Evolutionary conservation across 768 basidiomycete genomes (phyloP).

Genomic region (Suillus occidentalis): DNA sequence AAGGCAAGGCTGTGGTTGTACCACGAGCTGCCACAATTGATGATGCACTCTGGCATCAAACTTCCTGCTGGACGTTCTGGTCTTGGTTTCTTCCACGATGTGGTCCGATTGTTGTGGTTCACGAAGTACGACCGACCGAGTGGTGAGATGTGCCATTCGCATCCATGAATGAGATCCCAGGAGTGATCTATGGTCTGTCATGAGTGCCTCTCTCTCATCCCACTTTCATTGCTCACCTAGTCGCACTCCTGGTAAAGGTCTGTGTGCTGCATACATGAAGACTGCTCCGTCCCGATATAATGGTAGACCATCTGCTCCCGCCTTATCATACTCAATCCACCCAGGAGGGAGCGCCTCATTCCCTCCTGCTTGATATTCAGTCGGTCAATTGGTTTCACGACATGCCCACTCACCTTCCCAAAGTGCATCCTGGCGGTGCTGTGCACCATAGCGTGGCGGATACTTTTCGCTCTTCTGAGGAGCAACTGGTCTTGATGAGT

Average conservation of each 20-base stretch:
- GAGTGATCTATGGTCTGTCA: background rate
- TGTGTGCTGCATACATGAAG: background rate
- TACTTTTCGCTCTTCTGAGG: too few species aligned
- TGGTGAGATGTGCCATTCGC: background rate
- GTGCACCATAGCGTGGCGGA: background rate
- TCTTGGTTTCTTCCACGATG: background rate
- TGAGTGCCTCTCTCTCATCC: background rate
- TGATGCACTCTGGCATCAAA: background rate
- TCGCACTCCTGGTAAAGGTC: background rate
- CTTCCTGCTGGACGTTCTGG: background rate
- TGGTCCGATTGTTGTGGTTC: background rate
- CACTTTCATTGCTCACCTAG: background rate
- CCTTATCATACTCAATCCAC: background rate
- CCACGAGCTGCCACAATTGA: background rate
- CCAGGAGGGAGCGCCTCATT: background rate
- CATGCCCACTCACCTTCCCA: background rate
- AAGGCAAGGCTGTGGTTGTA: background rate
- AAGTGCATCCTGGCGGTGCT: conserved; percentile 1
- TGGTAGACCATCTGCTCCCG: background rate
- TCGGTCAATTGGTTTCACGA: background rate
- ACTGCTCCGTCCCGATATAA: background rate
- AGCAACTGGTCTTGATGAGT: background rate
- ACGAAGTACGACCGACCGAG: background rate
- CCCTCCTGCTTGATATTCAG: background rate
- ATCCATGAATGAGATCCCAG: background rate